Percentiles rank a stretch among this genome's conserved stretches.
phyloP scores from a whole-genome alignment of 371 early-diverging fungal genomes.

The Paraphysoderma sedebokerense region DNA sequence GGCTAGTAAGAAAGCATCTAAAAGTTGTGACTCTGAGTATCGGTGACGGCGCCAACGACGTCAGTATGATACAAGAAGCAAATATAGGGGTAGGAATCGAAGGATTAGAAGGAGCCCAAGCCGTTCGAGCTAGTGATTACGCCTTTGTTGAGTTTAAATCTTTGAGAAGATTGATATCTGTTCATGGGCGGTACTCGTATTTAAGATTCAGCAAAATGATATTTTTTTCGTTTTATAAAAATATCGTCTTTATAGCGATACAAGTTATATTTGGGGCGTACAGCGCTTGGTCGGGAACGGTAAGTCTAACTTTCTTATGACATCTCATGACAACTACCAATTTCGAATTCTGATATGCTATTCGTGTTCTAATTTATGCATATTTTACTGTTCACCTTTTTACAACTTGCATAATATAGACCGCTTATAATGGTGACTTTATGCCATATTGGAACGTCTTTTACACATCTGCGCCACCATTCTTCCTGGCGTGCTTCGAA shows the following conservation, averaged over 20 bases:
- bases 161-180: constrained; percentile 20
- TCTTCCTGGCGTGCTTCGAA: constrained; percentile 19
- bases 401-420: constrained; percentile 1
- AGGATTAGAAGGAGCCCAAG: constrained; percentile 52
- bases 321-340: too few species aligned
- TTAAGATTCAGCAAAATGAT: constrained; percentile 16
- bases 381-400: neutral
- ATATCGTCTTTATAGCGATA: constrained; percentile 18
- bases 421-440: constrained; percentile 24
- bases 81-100: constrained; percentile 50
- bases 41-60: constrained; percentile 60
- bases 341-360: too few species aligned
- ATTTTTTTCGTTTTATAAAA: constrained; percentile 32
- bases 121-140: constrained; percentile 42
- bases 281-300: constrained; percentile 18
- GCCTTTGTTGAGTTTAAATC: constrained; percentile 35
- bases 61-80: constrained; percentile 45
- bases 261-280: constrained; percentile 23
- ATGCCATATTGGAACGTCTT: constrained; percentile 24
- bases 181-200: constrained; percentile 29
- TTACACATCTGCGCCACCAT: constrained; percentile 22
- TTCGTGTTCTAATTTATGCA: too few species aligned
- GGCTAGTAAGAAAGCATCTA: constrained; percentile 15
- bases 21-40: constrained; percentile 24
- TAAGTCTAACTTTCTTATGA: too few species aligned